phyloP scores from a whole-genome alignment of 208 protist species.

The Acanthamoeba divionensis region DNA sequence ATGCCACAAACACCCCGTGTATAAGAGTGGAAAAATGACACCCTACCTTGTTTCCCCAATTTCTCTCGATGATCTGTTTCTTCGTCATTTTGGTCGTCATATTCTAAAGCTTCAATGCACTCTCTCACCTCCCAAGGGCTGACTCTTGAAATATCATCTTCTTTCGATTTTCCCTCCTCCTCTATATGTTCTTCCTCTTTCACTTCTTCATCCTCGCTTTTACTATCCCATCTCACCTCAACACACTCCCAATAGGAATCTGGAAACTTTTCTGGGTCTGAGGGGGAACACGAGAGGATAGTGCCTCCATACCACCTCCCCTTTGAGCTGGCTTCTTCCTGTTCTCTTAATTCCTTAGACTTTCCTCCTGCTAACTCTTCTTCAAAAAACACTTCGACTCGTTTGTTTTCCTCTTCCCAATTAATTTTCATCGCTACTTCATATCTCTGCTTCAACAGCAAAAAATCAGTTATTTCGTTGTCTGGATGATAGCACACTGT shows the following conservation, averaged over 20 bases:
- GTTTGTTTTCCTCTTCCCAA: not conserved
- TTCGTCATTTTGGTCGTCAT: not conserved
- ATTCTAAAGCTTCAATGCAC: not conserved
- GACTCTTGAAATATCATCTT: not conserved
- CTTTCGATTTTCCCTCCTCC: not conserved
- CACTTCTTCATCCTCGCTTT: not conserved
- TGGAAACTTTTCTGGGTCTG: not conserved
- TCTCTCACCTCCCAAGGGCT: constrained; percentile 22
- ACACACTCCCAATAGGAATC: constrained; percentile 30
- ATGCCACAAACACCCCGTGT: not conserved
- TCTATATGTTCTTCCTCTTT: not conserved
- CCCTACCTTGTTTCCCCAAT: not conserved
- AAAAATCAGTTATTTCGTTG: not conserved
- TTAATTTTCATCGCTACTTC: not conserved
- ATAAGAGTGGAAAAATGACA: not conserved
- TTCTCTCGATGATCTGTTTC: not conserved
- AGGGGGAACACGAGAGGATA: not conserved
- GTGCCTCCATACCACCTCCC: not conserved
- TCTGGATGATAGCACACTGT: not conserved
- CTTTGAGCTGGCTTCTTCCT: not conserved
- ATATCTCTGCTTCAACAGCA: not conserved
- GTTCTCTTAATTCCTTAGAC: not conserved
- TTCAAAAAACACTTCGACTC: not conserved
- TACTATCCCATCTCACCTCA: not conserved
- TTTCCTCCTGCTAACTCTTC: not conserved